phyloP scores from a whole-genome alignment of 306 rosid genomes.

The Crataegus laevigata region DNA sequence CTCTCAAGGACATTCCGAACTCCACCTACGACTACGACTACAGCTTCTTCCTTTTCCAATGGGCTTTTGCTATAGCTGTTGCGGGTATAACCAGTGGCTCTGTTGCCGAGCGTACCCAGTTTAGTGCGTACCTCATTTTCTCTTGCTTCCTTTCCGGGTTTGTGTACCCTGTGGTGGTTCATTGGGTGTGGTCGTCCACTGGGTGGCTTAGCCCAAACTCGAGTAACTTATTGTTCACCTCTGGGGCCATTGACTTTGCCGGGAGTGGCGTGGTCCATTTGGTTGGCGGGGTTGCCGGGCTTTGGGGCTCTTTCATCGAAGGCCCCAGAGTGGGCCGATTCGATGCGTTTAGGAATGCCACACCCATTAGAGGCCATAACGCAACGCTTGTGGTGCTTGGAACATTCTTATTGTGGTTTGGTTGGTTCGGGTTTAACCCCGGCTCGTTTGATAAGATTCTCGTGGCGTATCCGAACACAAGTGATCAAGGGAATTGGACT shows the following conservation, averaged over 20 bases:
- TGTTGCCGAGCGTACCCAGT: slow-evolving; percentile 69
- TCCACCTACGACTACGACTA: slow-evolving; percentile 37
- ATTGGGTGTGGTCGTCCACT: slow-evolving; percentile 68
- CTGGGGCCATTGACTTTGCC: slow-evolving; percentile 70
- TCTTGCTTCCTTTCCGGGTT: slow-evolving; percentile 65
- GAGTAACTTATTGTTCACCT: slow-evolving; percentile 34
- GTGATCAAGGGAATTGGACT: slow-evolving; percentile 49
- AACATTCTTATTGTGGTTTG: slow-evolving; percentile 68
- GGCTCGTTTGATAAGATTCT: slow-evolving; percentile 50
- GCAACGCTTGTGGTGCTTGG: slow-evolving; percentile 66
- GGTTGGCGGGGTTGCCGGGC: slow-evolving; percentile 68
- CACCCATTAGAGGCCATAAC: slow-evolving; percentile 48
- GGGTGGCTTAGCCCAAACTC: slow-evolving; percentile 66
- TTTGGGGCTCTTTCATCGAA: slow-evolving; percentile 66
- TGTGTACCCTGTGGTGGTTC: slow-evolving; percentile 66
- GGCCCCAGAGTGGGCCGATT: slow-evolving; percentile 69
- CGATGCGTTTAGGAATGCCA: slow-evolving; percentile 38
- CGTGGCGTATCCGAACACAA: slow-evolving; percentile 36
- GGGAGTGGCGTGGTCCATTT: slow-evolving; percentile 80
- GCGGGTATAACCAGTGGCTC: slow-evolving; percentile 77
- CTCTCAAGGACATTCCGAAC: slow-evolving; percentile 31
- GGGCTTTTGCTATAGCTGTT: slow-evolving; percentile 78
- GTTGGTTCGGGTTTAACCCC: slow-evolving; percentile 72
- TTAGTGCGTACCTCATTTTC: slow-evolving; percentile 52
- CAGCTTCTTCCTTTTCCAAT: slow-evolving; percentile 66